Conservation (phyloP, 2,329 filamentous ascomycete genomes). For the Monilinia fructicola region DNA sequence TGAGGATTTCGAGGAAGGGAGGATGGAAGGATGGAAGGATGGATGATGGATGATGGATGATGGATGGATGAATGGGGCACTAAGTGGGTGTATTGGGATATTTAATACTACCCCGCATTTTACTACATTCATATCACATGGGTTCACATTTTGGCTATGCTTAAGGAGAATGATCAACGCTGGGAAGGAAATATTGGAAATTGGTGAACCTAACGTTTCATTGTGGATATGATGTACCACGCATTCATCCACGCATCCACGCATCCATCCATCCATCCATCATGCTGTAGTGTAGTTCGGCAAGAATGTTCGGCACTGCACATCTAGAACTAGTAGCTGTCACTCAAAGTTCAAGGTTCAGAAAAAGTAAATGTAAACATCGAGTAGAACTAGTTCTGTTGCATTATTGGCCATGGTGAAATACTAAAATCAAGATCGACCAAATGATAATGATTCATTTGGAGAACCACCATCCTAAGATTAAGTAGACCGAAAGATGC, state of each 20-base stretch:
- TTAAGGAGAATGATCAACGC: neutral
- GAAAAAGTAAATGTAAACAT: neutral
- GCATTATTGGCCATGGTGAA: neutral
- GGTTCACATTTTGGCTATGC: neutral
- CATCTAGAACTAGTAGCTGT: neutral
- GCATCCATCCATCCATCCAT: too few species aligned
- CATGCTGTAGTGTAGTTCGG: too few species aligned
- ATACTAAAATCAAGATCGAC: neutral
- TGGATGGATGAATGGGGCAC: neutral
- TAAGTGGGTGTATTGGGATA: neutral
- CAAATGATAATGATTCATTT: neutral
- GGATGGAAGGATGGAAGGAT: too few species aligned
- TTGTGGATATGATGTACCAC: too few species aligned
- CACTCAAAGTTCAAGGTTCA: neutral
- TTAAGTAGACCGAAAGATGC: too few species aligned
- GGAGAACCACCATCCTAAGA: neutral
- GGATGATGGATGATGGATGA: too few species aligned
- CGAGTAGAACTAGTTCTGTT: neutral
- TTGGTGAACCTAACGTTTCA: too few species aligned
- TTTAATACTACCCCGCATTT: slow-evolving; percentile 9
- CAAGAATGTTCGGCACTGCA: neutral
- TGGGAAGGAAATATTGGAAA: neutral
- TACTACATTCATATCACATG: neutral
- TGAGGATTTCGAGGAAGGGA: too few species aligned
- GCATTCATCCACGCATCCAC: too few species aligned